These are phyloP conservation scores for Boletus subcaerulescens DNA, from an alignment of 768 basidiomycete genomes.

Conservation along the genomic window DNA sequence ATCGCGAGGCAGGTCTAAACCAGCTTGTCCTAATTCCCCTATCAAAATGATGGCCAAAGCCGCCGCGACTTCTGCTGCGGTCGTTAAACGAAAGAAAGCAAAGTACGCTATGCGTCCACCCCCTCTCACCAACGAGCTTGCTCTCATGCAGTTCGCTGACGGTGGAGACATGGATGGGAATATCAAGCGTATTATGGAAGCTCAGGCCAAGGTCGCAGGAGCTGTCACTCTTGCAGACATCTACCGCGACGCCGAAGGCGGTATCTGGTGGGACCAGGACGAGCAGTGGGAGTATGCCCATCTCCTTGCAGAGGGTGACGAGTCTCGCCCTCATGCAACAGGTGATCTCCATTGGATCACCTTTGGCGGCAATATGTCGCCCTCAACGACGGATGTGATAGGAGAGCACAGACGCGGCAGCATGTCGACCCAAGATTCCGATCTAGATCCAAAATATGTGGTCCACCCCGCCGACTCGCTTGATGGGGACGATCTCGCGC, in stretches of 20 bases:
- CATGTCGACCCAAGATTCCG: constrained; percentile 52
- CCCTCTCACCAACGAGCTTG: constrained; percentile 62
- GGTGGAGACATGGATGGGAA: constrained; percentile 60
- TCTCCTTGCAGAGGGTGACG: constrained; percentile 45
- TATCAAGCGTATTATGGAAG: constrained; percentile 51
- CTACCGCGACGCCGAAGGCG: constrained; percentile 58
- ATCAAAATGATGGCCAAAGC: constrained; percentile 22
- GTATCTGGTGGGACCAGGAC: constrained; percentile 69
- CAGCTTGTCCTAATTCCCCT: constrained; percentile 26
- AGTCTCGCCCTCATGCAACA: constrained; percentile 19
- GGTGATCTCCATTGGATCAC: constrained; percentile 44
- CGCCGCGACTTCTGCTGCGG: constrained; percentile 25
- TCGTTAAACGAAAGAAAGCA: constrained; percentile 51
- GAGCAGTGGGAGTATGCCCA: constrained; percentile 69
- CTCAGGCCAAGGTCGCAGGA: constrained; percentile 48
- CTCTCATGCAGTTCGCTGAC: constrained; percentile 65
- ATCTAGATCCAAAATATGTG: constrained; percentile 48
- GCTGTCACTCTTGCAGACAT: constrained; percentile 44
- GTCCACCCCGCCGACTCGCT: constrained; percentile 36
- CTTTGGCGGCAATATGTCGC: constrained; percentile 33
- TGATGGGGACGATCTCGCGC: constrained; percentile 35
- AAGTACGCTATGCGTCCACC: constrained; percentile 45
- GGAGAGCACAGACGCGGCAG: constrained; percentile 41
- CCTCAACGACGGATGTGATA: constrained; percentile 1
- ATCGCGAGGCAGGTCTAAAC: constrained; percentile 38